Evolutionary conservation across 2,329 filamentous ascomycete genomes (phyloP).

Genomic region (Penicillium sumatraense): DNA sequence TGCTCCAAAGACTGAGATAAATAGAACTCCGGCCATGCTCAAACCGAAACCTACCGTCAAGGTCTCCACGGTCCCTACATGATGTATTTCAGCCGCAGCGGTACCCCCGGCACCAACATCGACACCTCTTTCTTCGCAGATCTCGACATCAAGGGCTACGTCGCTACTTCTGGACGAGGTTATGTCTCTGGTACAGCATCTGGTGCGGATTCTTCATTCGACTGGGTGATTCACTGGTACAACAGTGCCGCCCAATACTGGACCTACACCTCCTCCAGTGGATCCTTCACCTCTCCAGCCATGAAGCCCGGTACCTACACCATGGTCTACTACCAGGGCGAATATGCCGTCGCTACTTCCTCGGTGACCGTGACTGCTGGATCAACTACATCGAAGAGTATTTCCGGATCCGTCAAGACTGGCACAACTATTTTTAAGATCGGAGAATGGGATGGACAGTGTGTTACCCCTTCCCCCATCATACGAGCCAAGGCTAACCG

Average conservation of each 20-base stretch:
- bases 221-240: conserved; percentile 68
- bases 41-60: conserved; percentile 65
- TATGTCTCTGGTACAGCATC: conserved; percentile 65
- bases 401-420: conserved; percentile 54
- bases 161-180: conserved; percentile 60
- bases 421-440: conserved; percentile 65
- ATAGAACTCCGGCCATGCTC: conserved; percentile 65
- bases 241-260: conserved; percentile 69
- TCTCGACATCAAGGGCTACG: conserved; percentile 63
- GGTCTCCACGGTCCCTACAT: conserved; percentile 70
- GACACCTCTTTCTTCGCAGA: conserved; percentile 65
- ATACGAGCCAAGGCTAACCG: neutral
- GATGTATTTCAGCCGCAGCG: conserved; percentile 63
- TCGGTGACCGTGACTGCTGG: conserved; percentile 58
- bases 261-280: conserved; percentile 59
- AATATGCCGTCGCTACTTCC: conserved; percentile 59
- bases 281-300: conserved; percentile 65
- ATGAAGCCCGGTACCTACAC: conserved; percentile 73
- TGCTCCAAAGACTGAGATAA: neutral
- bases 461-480: conserved; percentile 23
- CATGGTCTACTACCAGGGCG: conserved; percentile 67
- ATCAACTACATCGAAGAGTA: conserved; percentile 53
- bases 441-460: conserved; percentile 67
- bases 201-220: conserved; percentile 58
- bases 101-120: conserved; percentile 55